Conservation (phyloP, 305 asterid species). For the Rubia peregrina region DNA sequence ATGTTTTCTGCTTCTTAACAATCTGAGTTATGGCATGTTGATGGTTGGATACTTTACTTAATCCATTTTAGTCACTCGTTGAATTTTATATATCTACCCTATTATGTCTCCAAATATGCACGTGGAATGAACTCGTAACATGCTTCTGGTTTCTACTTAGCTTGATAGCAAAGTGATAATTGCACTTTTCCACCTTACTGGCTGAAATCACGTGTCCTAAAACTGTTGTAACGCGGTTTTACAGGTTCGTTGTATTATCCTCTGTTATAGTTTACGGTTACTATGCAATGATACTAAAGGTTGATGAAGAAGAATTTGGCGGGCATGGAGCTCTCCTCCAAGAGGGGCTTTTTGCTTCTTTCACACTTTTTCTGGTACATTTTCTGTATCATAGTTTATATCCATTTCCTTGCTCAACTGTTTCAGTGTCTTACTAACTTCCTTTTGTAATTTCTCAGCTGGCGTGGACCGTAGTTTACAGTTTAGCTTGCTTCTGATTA, state of each 20-base stretch:
- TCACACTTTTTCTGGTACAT: constrained; percentile 76
- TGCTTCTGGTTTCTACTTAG: neutral
- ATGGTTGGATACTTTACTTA: neutral
- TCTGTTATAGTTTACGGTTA: constrained; percentile 76
- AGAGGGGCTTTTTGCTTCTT: constrained; percentile 89
- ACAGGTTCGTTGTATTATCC: constrained; percentile 71
- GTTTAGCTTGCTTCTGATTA: constrained; percentile 81
- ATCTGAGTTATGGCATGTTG: neutral
- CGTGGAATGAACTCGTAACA: neutral
- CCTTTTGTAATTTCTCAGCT: constrained; percentile 43
- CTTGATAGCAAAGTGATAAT: neutral
- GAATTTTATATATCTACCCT: neutral
- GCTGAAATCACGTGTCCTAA: neutral
- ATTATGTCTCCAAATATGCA: neutral
- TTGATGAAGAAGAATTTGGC: constrained; percentile 96
- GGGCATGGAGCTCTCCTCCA: constrained; percentile 96
- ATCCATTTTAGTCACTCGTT: neutral
- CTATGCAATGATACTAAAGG: constrained; percentile 59
- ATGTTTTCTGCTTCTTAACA: neutral
- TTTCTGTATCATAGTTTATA: no score
- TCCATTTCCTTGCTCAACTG: neutral
- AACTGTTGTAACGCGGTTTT: constrained; percentile 15
- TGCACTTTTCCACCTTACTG: neutral
- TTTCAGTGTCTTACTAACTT: neutral
- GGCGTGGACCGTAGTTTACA: constrained; percentile 85